Percentiles rank a stretch among this genome's conserved stretches.
Conservation (phyloP, 148 eudicot species). For the Silene latifolia region DNA sequence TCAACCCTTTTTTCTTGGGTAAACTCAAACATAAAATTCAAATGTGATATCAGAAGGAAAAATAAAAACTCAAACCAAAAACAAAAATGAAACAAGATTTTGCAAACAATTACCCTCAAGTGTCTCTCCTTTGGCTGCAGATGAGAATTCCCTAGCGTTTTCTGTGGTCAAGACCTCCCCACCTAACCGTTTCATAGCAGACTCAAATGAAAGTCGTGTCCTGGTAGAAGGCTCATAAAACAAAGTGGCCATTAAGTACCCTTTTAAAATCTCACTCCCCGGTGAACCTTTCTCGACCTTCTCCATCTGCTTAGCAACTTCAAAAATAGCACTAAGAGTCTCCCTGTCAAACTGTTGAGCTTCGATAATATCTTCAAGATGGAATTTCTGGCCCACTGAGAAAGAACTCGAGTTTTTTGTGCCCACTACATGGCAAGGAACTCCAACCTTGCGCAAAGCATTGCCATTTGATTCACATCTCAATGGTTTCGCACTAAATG, state of each 20-base stretch:
- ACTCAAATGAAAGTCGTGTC: slow-evolving; percentile 96
- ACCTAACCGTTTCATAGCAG: slow-evolving; percentile 95
- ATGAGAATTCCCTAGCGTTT: slow-evolving; percentile 94
- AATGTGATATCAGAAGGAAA: too few species aligned
- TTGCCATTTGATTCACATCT: slow-evolving; percentile 25
- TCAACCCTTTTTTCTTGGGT: too few species aligned
- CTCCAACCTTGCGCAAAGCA: slow-evolving; percentile 20
- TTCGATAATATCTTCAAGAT: slow-evolving; percentile 82
- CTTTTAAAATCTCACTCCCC: slow-evolving; percentile 76
- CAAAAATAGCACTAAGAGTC: slow-evolving; percentile 73
- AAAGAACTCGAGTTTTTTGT: slow-evolving; percentile 31
- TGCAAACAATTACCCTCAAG: slow-evolving; percentile 62
- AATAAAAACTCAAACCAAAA: too few species aligned
- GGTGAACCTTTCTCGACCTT: slow-evolving; percentile 68
- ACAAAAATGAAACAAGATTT: neutral
- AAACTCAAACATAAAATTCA: too few species aligned
- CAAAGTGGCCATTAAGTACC: slow-evolving; percentile 90
- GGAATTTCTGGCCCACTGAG: slow-evolving; percentile 56
- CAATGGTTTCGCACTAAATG: slow-evolving; percentile 24
- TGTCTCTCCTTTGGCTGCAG: slow-evolving; percentile 99
- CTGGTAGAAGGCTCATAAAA: slow-evolving; percentile 97
- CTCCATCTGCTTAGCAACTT: slow-evolving; percentile 89
- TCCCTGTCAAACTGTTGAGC: slow-evolving; percentile 91
- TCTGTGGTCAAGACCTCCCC: slow-evolving; percentile 98
- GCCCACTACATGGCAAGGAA: slow-evolving; percentile 43